phyloP scores from a whole-genome alignment of 1,284 basidiomycete genomes.

The Papiliotrema fonsecae region DNA sequence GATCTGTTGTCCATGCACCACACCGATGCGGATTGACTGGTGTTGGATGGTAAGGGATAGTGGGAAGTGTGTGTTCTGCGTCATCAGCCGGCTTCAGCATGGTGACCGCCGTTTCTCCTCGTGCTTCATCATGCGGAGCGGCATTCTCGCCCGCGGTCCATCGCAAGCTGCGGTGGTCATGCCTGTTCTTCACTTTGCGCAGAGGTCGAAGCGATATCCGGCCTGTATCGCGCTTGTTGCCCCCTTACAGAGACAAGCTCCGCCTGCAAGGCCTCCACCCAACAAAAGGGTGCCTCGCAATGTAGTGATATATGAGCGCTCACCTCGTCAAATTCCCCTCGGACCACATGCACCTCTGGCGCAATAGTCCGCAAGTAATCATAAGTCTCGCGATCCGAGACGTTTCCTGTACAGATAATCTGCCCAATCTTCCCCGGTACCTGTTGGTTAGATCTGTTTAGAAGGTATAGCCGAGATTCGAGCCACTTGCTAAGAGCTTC shows the following conservation, averaged over 20 bases:
- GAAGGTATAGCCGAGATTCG: not conserved
- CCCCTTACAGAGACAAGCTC: too few relatives aligned
- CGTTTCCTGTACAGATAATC: slow-evolving; percentile 95
- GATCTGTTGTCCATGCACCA: slow-evolving; percentile 92
- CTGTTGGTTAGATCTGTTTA: slow-evolving; percentile 16
- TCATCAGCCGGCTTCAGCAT: slow-evolving; percentile 23
- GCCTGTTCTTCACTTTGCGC: too few relatives aligned
- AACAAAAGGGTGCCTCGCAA: too few relatives aligned
- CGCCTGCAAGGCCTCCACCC: too few relatives aligned
- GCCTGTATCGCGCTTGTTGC: too few relatives aligned
- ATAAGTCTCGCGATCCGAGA: slow-evolving; percentile 94
- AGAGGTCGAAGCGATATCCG: too few relatives aligned
- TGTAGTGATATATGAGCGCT: too few relatives aligned
- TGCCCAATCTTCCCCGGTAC: slow-evolving; percentile 96
- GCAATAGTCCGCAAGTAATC: slow-evolving; percentile 96
- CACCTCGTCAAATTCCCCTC: slow-evolving; percentile 95
- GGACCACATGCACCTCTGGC: slow-evolving; percentile 87
- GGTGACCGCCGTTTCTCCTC: too few relatives aligned
- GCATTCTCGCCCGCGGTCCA: too few relatives aligned
- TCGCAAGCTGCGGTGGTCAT: too few relatives aligned
- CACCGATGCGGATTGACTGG: slow-evolving; percentile 73
- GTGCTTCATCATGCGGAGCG: too few relatives aligned
- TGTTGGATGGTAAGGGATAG: slow-evolving; percentile 77
- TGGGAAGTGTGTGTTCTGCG: slow-evolving; percentile 59
- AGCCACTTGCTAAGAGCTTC: slow-evolving; percentile 68